Evolutionary conservation across 352 stramenopile species (phyloP), one percentile per base, ranked within the genome.

Genomic region (Phytopythium mirpurense): DNA sequence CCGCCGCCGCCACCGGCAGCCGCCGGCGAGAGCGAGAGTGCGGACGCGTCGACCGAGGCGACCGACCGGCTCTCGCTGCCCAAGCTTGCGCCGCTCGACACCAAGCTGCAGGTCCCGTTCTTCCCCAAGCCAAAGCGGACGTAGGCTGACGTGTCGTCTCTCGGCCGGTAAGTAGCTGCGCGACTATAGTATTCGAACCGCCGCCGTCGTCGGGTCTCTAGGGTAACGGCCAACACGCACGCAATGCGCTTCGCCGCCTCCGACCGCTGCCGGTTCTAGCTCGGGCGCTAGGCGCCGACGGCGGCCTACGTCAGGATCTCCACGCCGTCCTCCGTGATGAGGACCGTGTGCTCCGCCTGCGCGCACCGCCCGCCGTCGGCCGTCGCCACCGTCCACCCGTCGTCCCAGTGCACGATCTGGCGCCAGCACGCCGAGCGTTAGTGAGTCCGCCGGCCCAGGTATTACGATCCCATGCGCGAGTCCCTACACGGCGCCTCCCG

Each of bases 311-410:
- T 99, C 42, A 99, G 66, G 26, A 98, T 89, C 52, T 98, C 93
- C 4, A 96, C 88, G 37, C 96, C 96, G 50, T 97, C 78, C 26
- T 96, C 78, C 5, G 95, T 99, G 51, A 99, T 90, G 14, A 99
- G 69, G 16, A 99, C 77, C n/a, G 96, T 99, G 74, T 99, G 96
- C 63, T 99, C 96, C 53, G 98, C 98, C 65, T 99, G 96, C 21
- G 95, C 96, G n/a, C 88, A 95, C 38, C 93, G 72, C 40, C 74
- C 74, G 44, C 94, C 96, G 67, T 99, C 96, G 2, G 74, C 74
- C 18, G 96, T 99, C 15, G 91, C 94, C 7, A 97, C 94, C 12
- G 96, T 99, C 97, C 96, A 99, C 44, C 88, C 76, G 69, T 99
- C 97, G 53, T 90, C 74, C 96, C 95, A 99, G 51, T 93, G 77